Evolutionary conservation across 106 monocot species (phyloP), one percentile per base, ranked within the genome.

Genomic region (Alisma plantagoaquatica): DNA sequence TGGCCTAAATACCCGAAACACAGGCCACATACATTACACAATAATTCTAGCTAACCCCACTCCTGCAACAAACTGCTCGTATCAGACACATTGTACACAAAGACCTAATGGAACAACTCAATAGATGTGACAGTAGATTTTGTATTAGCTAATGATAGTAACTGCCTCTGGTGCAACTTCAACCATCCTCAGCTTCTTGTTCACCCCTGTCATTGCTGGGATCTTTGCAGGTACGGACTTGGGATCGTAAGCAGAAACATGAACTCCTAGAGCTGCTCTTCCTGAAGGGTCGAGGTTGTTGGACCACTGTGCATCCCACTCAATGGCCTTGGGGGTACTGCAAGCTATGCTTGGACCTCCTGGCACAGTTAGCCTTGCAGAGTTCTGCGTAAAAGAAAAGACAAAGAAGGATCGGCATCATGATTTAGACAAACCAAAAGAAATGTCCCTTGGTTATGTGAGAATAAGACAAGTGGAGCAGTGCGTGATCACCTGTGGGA

Each of bases 341-440:
- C 86, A 86, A 5, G 85, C 85, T n/a, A 86, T 41, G 51, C 85
- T 86, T 15, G 77, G 77, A 7, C 85, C 85, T 27, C 81, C 81
- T 1, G 81, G 86, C 25, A 86, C 77, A 2, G 70, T 81, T 51
- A 77, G 20, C 49, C 81, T 77, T 20, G 86, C 81, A 41, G 86
- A 75, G 23, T 86, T 81, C 86, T 86, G 67, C 62, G 55, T 19
- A 18, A 44, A 12, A 21, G 33, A 60, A 4, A 31, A 20, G 53
- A 19, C 51, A 29, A 23, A 19, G 41, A 35, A 20, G 27, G 29
- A 26, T 27, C 15, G 41, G 4, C 6, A 43, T 33, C 21, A 57
- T n/a, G n/a, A n/a, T n/a, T n/a, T n/a, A n/a, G n/a, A n/a, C n/a
- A n/a, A n/a, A 6, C 3, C 23, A 31, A 20, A 32, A 27, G 16